Conservation (phyloP, 2,329 filamentous ascomycete genomes). For the Diaporthe citriasiana region DNA sequence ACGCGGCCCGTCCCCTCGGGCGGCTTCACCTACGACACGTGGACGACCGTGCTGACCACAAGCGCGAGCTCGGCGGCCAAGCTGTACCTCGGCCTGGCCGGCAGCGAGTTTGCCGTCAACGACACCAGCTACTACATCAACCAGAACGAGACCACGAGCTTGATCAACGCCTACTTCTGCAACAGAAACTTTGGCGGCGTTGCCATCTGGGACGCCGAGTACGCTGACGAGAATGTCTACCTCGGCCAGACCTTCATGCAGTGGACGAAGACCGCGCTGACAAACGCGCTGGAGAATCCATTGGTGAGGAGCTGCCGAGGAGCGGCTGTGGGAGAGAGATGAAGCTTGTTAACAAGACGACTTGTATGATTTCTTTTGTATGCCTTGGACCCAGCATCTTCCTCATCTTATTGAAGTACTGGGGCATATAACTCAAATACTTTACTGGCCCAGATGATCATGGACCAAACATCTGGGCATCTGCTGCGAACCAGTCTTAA, state of each 20-base stretch:
- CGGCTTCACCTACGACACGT: slow-evolving; percentile 60
- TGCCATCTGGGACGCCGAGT: slow-evolving; percentile 61
- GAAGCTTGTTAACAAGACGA: not conserved
- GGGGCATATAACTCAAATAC: not conserved
- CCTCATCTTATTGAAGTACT: not conserved
- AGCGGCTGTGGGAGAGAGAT: not conserved
- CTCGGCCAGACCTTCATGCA: not conserved
- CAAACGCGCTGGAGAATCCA: not conserved
- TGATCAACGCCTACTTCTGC: slow-evolving; percentile 57
- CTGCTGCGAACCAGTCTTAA: not conserved
- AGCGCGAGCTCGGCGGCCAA: slow-evolving; percentile 58
- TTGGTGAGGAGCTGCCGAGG: not conserved
- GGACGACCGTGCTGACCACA: slow-evolving; percentile 53
- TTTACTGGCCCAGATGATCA: not conserved
- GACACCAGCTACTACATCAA: slow-evolving; percentile 53
- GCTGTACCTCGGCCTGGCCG: slow-evolving; percentile 61
- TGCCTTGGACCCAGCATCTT: not conserved
- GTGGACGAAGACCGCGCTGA: slow-evolving; percentile 20
- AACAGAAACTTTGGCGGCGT: slow-evolving; percentile 60
- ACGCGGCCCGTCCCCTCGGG: slow-evolving; percentile 43
- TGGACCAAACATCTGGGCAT: not conserved
- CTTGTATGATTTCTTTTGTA: not conserved
- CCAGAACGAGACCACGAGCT: slow-evolving; percentile 51
- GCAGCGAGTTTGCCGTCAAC: slow-evolving; percentile 47
- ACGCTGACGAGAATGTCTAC: slow-evolving; percentile 29